A percentile compares a stretch with the other conserved stretches of the same genome.
phyloP scores from a whole-genome alignment of 306 rosid genomes.

The Prinsepia uniflora region DNA sequence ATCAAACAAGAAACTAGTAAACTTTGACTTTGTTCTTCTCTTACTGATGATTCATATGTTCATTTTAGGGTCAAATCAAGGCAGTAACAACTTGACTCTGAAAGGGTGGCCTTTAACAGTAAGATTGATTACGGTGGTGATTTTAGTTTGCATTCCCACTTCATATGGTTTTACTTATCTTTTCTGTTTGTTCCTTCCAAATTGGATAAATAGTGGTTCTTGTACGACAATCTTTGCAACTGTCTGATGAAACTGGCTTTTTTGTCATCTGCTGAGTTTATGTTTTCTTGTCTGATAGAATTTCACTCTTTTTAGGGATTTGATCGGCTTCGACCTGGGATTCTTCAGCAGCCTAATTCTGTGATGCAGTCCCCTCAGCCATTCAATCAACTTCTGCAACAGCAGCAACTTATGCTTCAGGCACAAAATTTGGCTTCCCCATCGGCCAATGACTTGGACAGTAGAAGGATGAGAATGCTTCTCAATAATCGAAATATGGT shows the following conservation, averaged over 20 bases:
- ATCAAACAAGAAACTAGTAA: neutral
- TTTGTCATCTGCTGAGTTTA: too few relatives aligned
- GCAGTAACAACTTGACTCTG: constrained; percentile 50
- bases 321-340: constrained; percentile 47
- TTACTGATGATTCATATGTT: constrained; percentile 26
- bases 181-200: neutral
- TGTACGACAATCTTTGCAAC: too few relatives aligned
- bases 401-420: constrained; percentile 53
- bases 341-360: constrained; percentile 41
- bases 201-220: neutral
- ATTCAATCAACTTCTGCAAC: constrained; percentile 41
- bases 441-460: constrained; percentile 42
- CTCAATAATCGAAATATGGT: constrained; percentile 37
- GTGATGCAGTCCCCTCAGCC: constrained; percentile 52
- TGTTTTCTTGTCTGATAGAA: constrained; percentile 13
- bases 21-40: neutral
- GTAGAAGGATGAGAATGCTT: constrained; percentile 35
- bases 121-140: constrained; percentile 25
- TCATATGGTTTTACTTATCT: neutral
- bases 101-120: constrained; percentile 76
- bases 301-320: constrained; percentile 45
- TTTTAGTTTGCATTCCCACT: neutral
- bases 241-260: too few relatives aligned
- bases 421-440: constrained; percentile 45
- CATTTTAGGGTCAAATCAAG: constrained; percentile 54